Percentiles rank a stretch among this genome's conserved stretches.
These are phyloP conservation scores for Coemansia furcata DNA, from an alignment of 192 early-diverging fungal genomes.

Conservation along the genomic window DNA sequence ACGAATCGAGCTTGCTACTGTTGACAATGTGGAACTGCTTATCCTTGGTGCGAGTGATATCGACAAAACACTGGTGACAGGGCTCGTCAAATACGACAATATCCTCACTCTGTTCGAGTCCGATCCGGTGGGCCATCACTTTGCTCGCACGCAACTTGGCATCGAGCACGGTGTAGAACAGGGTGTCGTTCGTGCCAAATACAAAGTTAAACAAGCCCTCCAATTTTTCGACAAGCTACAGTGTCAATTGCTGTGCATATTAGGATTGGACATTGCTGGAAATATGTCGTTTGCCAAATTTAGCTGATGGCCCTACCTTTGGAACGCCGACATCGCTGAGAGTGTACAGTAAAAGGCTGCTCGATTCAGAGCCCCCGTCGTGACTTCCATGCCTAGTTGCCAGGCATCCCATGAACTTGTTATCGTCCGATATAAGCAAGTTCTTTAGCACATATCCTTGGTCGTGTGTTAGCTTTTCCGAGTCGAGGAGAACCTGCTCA, in stretches of 20 bases:
- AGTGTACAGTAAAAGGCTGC: slow-evolving; percentile 29
- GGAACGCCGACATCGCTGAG: slow-evolving; percentile 4
- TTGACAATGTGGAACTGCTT: slow-evolving; percentile 65
- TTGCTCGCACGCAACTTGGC: slow-evolving; percentile 66
- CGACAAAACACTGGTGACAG: slow-evolving; percentile 68
- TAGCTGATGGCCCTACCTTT: slow-evolving; percentile 17
- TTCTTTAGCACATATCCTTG: slow-evolving; percentile 24
- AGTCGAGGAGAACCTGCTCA: slow-evolving; percentile 42
- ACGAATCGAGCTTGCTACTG: slow-evolving; percentile 69
- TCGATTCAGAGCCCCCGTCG: slow-evolving; percentile 23
- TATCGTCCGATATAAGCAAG: slow-evolving; percentile 44
- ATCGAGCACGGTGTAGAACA: slow-evolving; percentile 71
- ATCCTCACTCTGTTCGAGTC: slow-evolving; percentile 10
- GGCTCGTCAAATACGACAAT: slow-evolving; percentile 60
- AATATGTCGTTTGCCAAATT: neutral
- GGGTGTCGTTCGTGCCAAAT: slow-evolving; percentile 53
- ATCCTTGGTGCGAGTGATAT: slow-evolving; percentile 75
- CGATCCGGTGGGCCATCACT: slow-evolving; percentile 41
- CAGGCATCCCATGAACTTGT: slow-evolving; percentile 29
- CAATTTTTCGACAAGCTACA: slow-evolving; percentile 50
- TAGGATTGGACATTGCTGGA: neutral
- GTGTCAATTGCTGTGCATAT: neutral
- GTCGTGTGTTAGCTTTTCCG: slow-evolving; percentile 2
- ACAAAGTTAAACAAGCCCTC: slow-evolving; percentile 62
- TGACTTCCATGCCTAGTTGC: slow-evolving; percentile 1